Conservation (phyloP, 371 early-diverging fungal genomes). For the Mucor mucedo region DNA sequence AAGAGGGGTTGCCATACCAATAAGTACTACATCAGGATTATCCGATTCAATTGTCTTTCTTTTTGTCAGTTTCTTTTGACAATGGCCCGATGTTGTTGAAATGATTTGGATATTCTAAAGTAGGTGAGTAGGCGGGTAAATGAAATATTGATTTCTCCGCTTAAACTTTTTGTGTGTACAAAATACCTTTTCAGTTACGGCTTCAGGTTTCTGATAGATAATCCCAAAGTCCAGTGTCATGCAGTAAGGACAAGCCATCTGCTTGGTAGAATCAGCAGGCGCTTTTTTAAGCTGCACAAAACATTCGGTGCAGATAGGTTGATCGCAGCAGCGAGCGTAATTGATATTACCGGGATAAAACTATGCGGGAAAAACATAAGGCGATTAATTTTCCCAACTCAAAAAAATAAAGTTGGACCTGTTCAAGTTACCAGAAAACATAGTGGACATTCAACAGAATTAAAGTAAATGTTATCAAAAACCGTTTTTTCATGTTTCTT, state of each 20-base stretch:
- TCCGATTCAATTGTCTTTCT: conserved; percentile 18
- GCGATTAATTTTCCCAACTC: conserved; percentile 53
- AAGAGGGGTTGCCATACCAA: conserved; percentile 7
- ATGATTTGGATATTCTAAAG: not conserved
- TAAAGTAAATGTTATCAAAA: conserved; percentile 49
- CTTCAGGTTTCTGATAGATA: conserved; percentile 12
- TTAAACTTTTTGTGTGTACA: not conserved
- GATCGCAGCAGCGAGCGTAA: conserved; percentile 89
- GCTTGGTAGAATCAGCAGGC: conserved; percentile 34
- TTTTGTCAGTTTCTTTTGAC: not conserved
- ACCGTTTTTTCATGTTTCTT: conserved; percentile 10
- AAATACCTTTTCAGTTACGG: conserved; percentile 8
- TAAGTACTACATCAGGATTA: conserved; percentile 23
- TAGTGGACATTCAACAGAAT: conserved; percentile 90
- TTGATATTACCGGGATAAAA: conserved; percentile 93
- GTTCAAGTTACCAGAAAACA: conserved; percentile 79
- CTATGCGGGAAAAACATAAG: conserved; percentile 77
- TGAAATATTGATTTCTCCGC: not conserved
- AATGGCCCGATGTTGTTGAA: conserved; percentile 24
- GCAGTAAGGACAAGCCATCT: conserved; percentile 77
- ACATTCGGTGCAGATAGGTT: conserved; percentile 96
- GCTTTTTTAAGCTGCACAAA: conserved; percentile 89
- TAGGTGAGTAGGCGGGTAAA: not conserved
- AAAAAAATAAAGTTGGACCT: conserved; percentile 63
- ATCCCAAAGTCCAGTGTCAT: conserved; percentile 56